These are phyloP conservation scores for Plantago ovata DNA, from an alignment of 257 asterid genomes.

Conservation along the genomic window DNA sequence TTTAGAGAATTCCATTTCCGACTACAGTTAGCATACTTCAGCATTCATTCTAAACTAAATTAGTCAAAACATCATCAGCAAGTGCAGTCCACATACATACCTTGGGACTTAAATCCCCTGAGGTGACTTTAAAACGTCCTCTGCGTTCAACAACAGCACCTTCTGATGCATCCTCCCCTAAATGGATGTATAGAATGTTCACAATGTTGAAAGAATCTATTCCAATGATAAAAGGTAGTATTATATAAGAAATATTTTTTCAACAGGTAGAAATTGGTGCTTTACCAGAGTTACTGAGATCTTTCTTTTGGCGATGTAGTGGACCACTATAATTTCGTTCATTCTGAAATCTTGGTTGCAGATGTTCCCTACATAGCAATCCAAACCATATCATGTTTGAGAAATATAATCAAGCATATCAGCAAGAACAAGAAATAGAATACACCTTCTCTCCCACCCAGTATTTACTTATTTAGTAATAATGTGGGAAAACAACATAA, in stretches of 20 bases:
- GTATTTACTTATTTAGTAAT: too few species aligned
- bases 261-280: neutral
- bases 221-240: constrained; percentile 8
- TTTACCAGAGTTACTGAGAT: constrained; percentile 55
- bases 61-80: neutral
- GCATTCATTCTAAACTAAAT: too few species aligned
- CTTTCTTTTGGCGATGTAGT: constrained; percentile 77
- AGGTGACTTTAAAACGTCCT: constrained; percentile 97
- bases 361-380: constrained; percentile 58
- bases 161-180: constrained; percentile 80
- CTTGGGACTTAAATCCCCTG: constrained; percentile 74
- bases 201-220: neutral
- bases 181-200: constrained; percentile 13
- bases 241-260: constrained; percentile 2
- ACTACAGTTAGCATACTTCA: too few species aligned
- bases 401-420: constrained; percentile 3
- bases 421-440: constrained; percentile 4
- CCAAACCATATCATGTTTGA: constrained; percentile 14
- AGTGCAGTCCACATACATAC: constrained; percentile 30
- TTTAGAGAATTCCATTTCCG: neutral
- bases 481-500: too few species aligned
- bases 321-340: constrained; percentile 82
- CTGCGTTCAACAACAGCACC: constrained; percentile 76
- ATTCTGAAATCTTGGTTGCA: constrained; percentile 47
- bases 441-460: too few species aligned